phyloP scores from a whole-genome alignment of 306 rosid genomes.

The Glycyrrhiza uralensis region DNA sequence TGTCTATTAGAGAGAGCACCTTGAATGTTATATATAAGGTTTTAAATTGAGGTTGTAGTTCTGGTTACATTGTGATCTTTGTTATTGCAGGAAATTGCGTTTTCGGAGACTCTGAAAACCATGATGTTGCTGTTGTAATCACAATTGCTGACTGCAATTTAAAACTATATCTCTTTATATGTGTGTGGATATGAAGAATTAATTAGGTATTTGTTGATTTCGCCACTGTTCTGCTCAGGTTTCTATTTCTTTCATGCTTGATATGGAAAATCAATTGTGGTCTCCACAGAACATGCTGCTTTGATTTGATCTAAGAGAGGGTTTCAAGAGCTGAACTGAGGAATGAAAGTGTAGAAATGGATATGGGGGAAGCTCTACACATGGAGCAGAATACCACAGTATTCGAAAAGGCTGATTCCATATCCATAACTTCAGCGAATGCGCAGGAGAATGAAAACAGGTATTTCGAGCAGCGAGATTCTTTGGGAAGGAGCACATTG shows the following conservation, averaged over 20 bases:
- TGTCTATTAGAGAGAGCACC: too few species aligned
- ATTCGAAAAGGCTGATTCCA: conserved; percentile 48
- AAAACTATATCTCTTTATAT: too few species aligned
- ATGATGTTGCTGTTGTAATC: too few species aligned
- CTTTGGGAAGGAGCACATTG: conserved; percentile 57
- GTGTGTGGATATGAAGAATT: neutral
- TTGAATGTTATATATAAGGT: too few species aligned
- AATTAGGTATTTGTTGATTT: conserved; percentile 1
- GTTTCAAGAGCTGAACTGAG: conserved; percentile 45
- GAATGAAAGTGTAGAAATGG: conserved; percentile 33
- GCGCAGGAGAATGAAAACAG: conserved; percentile 38
- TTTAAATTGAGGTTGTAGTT: too few species aligned
- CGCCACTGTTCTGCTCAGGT: conserved; percentile 20
- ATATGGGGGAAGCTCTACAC: conserved; percentile 38
- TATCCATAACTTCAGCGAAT: conserved; percentile 34
- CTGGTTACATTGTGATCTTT: too few species aligned
- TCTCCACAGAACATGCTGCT: conserved; percentile 36
- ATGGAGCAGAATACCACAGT: conserved; percentile 46
- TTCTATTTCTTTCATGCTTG: neutral
- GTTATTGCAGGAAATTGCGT: too few species aligned
- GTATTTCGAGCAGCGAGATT: conserved; percentile 43
- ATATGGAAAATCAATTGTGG: conserved; percentile 26
- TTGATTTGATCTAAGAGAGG: conserved; percentile 50
- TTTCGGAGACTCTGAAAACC: too few species aligned
- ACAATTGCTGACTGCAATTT: too few species aligned